These are phyloP conservation scores for Podochytrium sp. DNA, from an alignment of 192 early-diverging fungal species.

Conservation along the genomic window DNA sequence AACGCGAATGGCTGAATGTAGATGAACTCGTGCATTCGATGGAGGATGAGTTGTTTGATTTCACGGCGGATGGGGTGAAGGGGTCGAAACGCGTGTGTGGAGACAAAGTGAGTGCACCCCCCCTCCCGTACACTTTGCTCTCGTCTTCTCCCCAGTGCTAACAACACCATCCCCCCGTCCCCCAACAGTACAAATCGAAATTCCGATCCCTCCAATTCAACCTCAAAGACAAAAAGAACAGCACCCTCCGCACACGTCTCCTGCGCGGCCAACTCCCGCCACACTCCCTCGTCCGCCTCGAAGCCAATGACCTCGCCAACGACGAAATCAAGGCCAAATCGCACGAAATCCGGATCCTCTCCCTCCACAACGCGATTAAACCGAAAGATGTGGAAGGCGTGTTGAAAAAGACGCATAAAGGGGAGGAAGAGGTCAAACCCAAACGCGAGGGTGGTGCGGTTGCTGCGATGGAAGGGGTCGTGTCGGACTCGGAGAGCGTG, in stretches of 20 bases:
- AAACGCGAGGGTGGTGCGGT: background rate
- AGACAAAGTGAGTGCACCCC: slow-evolving; percentile 18
- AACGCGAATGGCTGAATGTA: slow-evolving; percentile 17
- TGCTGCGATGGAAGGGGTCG: background rate
- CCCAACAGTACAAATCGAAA: slow-evolving; percentile 50
- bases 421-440: slow-evolving; percentile 46
- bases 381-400: slow-evolving; percentile 50
- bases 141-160: no score
- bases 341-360: slow-evolving; percentile 59
- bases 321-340: slow-evolving; percentile 66
- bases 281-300: slow-evolving; percentile 34
- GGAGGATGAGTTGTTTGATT: slow-evolving; percentile 47
- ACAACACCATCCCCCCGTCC: no score
- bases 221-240: slow-evolving; percentile 49
- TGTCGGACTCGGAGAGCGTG: background rate
- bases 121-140: background rate
- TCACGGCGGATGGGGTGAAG: slow-evolving; percentile 26
- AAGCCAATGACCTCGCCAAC: slow-evolving; percentile 52
- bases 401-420: slow-evolving; percentile 46
- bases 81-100: slow-evolving; percentile 24
- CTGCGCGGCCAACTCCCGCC: slow-evolving; percentile 31
- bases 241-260: slow-evolving; percentile 32
- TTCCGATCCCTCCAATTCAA: slow-evolving; percentile 55
- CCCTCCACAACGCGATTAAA: slow-evolving; percentile 58
- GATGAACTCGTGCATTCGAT: slow-evolving; percentile 34